phyloP scores from a whole-genome alignment of 73 alveolate genomes.

The Paramecium primaurelia region DNA sequence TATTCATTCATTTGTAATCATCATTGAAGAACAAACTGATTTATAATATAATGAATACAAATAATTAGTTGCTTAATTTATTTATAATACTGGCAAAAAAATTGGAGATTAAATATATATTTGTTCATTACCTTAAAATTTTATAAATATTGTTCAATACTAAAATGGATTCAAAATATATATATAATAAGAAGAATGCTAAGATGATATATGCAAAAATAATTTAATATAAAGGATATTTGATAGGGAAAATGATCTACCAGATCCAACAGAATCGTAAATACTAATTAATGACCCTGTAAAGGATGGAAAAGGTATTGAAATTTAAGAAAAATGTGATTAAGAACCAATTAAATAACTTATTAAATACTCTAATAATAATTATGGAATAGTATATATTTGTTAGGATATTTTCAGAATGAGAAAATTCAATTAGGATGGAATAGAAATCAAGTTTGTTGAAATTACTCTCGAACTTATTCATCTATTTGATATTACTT shows the following conservation, averaged over 20 bases:
- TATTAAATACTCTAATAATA: neutral
- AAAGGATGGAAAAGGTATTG: neutral
- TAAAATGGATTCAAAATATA: neutral
- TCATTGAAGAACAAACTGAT: neutral
- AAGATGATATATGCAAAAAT: neutral
- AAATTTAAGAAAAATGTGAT: neutral
- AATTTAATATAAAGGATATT: neutral
- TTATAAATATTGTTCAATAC: neutral
- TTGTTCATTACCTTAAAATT: neutral
- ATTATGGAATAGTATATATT: neutral
- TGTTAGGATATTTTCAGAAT: neutral
- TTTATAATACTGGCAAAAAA: neutral
- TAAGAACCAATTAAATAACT: neutral
- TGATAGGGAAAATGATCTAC: neutral
- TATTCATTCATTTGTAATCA: neutral
- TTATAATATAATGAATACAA: neutral
- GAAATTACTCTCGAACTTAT: neutral
- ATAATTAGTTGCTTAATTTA: neutral
- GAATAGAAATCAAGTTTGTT: neutral
- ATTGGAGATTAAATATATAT: neutral
- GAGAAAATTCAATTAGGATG: neutral
- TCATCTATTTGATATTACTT: neutral
- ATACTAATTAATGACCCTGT: neutral
- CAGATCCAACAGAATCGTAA: neutral
- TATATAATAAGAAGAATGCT: neutral